Conservation (phyloP, 345 rosid species). For the Durio zibethinus region DNA sequence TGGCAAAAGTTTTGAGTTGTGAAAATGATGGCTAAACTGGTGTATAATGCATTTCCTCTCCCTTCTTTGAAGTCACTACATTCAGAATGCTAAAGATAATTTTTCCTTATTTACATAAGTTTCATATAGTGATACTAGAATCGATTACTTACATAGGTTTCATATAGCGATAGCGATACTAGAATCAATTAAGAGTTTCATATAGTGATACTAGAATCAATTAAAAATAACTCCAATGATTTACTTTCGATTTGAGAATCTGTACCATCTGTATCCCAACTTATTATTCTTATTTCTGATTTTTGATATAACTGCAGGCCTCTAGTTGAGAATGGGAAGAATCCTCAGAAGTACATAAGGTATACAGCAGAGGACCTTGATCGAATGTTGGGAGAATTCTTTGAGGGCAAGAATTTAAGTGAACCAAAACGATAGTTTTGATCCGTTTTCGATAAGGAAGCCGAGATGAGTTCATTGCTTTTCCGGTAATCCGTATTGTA, state of each 20-base stretch:
- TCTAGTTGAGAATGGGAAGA: conserved; percentile 81
- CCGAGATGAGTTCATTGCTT: background rate
- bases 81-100: background rate
- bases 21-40: background rate
- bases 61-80: background rate
- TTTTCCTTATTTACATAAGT: background rate
- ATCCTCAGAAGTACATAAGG: conserved; percentile 75
- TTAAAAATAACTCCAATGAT: background rate
- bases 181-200: background rate
- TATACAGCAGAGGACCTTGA: conserved; percentile 90
- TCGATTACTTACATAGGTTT: no score
- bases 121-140: background rate
- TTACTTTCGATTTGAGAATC: background rate
- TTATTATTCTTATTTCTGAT: background rate
- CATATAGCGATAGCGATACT: no score
- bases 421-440: conserved; percentile 62
- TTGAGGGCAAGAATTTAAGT: conserved; percentile 74
- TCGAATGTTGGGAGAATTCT: conserved; percentile 85
- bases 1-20: background rate
- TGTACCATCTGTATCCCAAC: background rate
- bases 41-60: background rate
- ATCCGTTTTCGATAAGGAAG: background rate
- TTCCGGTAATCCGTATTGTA: background rate
- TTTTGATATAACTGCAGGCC: conserved; percentile 47
- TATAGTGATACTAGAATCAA: background rate